Percentiles rank a stretch among this genome's conserved stretches.
These are phyloP conservation scores for Aspergillus olivimuriae DNA, from an alignment of 495 filamentous ascomycete species.

Conservation along the genomic window DNA sequence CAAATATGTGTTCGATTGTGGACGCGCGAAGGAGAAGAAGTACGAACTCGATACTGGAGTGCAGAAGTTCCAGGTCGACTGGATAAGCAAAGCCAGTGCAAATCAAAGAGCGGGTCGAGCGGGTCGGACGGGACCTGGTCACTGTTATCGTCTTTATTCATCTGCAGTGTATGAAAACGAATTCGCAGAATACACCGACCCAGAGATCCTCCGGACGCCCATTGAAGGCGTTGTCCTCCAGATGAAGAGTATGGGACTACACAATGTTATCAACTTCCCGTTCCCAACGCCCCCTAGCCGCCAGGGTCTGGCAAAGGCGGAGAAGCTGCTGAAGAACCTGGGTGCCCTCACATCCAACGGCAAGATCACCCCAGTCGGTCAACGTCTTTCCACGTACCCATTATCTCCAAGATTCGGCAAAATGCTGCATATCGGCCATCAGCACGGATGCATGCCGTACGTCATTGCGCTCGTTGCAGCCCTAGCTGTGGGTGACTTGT, in stretches of 20 bases:
- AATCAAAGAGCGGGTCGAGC: conserved; percentile 90
- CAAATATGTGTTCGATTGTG: conserved; percentile 92
- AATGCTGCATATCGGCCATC: conserved; percentile 81
- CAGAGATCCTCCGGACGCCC: conserved; percentile 87
- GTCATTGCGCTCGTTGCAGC: conserved; percentile 85
- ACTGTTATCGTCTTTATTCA: conserved; percentile 91
- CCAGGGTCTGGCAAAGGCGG: conserved; percentile 72
- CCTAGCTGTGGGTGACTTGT: conserved; percentile 81
- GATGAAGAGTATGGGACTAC: conserved; percentile 90
- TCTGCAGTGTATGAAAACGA: conserved; percentile 90
- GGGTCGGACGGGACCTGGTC: conserved; percentile 90
- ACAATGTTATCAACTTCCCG: conserved; percentile 91
- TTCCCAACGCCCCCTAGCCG: conserved; percentile 90
- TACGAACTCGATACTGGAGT: conserved; percentile 82
- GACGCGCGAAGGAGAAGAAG: conserved; percentile 83
- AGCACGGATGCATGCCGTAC: conserved; percentile 76
- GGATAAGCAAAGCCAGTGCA: conserved; percentile 97
- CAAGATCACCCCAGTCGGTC: conserved; percentile 70
- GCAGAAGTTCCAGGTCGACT: conserved; percentile 89
- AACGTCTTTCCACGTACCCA: conserved; percentile 79
- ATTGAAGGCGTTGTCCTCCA: conserved; percentile 90
- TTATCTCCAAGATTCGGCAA: conserved; percentile 85
- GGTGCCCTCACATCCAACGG: conserved; percentile 60
- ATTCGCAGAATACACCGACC: conserved; percentile 77
- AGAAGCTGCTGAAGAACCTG: conserved; percentile 74